Conservation (phyloP, 2,329 filamentous ascomycete genomes). For the Epichloe elymi region DNA sequence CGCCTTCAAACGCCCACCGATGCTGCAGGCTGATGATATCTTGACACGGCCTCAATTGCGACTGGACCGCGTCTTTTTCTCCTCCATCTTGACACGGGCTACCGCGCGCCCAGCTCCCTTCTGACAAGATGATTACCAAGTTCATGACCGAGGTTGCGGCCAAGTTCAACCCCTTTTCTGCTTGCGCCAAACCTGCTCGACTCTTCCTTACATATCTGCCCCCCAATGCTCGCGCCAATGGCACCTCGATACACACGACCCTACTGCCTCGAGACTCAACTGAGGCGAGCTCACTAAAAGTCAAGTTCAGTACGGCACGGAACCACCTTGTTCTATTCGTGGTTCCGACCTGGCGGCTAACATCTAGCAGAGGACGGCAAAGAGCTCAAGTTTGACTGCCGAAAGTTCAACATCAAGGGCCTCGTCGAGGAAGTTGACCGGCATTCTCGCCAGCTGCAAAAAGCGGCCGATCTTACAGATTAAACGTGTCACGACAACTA, state of each 20-base stretch:
- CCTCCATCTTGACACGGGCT: not conserved
- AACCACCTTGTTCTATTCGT: not conserved
- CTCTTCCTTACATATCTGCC: conserved; percentile 80
- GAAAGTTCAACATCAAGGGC: conserved; percentile 72
- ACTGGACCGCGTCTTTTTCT: not conserved
- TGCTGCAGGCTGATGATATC: not conserved
- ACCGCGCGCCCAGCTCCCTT: conserved; percentile 5
- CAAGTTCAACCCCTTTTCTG: conserved; percentile 85
- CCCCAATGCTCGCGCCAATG: conserved; percentile 56
- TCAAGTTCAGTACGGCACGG: conserved; percentile 74
- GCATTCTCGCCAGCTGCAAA: conserved; percentile 69
- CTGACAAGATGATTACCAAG: conserved; percentile 60
- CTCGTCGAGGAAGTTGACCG: conserved; percentile 81
- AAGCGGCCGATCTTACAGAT: conserved; percentile 65
- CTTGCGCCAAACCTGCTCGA: conserved; percentile 66
- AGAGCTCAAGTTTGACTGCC: conserved; percentile 69
- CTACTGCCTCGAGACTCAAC: conserved; percentile 58
- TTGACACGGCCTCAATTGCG: not conserved
- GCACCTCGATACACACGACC: conserved; percentile 66
- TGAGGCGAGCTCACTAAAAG: conserved; percentile 52
- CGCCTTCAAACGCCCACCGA: not conserved
- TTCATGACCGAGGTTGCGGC: conserved; percentile 77
- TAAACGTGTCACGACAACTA: conserved; percentile 13
- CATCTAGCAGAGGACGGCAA: conserved; percentile 68
- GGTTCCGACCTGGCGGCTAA: conserved; percentile 10